Base-by-base conservation (phyloP, 371 early-diverging fungal genomes). In the Mortierella sp. region DNA sequence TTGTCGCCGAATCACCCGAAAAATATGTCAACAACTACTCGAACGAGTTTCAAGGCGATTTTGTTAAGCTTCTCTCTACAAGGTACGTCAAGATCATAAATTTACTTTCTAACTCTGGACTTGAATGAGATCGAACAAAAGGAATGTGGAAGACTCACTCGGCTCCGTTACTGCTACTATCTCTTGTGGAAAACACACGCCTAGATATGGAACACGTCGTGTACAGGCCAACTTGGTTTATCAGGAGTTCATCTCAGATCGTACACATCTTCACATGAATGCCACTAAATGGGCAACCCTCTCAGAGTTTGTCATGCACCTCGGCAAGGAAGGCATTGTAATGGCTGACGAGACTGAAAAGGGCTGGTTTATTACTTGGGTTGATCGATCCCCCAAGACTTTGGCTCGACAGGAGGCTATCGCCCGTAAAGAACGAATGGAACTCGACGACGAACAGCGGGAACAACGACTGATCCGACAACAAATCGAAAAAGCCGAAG, bases 191-290 rank as follows among this genome's bases (percentile, higher is more conserved):
- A 46, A 46, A 46, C 9, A 16, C 51, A 5, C 37, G 23, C 23
- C 19, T 68, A 87, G 90, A 44, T 92, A 94, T 79, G 95, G 94
- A 6, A 96, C 97, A 0, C 93, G 93, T 61, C 85, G 94, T 62
- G 95, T 96, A 4, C 82, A 89, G 48, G 95, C 96, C 43, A 98
- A 99, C 79, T 89, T 89, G 44, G 97, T 98, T 0, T 99, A 99
- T 83, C 96, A 98, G 81, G 98, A 98, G 76, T 95, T 95, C 60
- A 96, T 99, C 70, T 75, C 91, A 12, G 96, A 98, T 81, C 84
- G 92, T 26, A 82, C 93, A 57, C 99, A 99, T 80, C 74, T 96
- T 46, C 99, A 99, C 81, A 97, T 99, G 98, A 99, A 97, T 72
- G 88, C 97, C 4, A 99, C 99, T 0, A 82, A 87, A 60, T 99